These are phyloP conservation scores for Pyrenochaeta sp. DNA, from an alignment of 2,329 filamentous ascomycete species.

Conservation along the genomic window DNA sequence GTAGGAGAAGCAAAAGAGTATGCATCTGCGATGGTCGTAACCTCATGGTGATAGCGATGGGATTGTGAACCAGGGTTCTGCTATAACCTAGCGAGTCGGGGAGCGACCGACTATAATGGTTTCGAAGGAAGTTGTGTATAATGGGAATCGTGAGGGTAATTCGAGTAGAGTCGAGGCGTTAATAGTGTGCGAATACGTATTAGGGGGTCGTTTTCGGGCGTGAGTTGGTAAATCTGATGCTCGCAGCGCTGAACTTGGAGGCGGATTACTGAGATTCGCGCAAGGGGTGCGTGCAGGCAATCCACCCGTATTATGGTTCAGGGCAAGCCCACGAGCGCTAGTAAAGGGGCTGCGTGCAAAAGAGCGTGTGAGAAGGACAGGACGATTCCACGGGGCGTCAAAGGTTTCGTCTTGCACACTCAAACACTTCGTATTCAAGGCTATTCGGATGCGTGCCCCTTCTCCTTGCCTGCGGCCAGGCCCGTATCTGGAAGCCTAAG, in stretches of 20 bases:
- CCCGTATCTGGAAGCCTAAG: constrained; percentile 1
- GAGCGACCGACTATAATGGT: constrained; percentile 6
- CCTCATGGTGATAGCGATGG: constrained; percentile 62
- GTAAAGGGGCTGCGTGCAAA: constrained; percentile 21
- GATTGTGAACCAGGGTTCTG: constrained; percentile 16
- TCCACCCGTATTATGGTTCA: constrained; percentile 26
- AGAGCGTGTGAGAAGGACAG: constrained; percentile 14
- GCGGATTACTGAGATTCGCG: constrained; percentile 31
- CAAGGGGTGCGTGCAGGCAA: constrained; percentile 38
- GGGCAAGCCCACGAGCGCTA: constrained; percentile 19
- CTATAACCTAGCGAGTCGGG: neutral
- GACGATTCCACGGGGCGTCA: constrained; percentile 9
- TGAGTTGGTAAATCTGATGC: neutral
- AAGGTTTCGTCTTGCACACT: constrained; percentile 17
- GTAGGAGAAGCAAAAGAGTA: constrained; percentile 60
- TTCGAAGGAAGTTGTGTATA: neutral
- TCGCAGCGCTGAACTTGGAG: neutral
- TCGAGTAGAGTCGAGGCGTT: neutral
- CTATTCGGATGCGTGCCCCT: constrained; percentile 23
- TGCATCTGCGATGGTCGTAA: constrained; percentile 63
- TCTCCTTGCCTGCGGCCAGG: constrained; percentile 23
- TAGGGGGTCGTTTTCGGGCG: neutral
- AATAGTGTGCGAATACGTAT: neutral
- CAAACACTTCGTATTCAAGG: constrained; percentile 24
- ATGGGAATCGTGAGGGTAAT: neutral